phyloP scores from a whole-genome alignment of 768 basidiomycete genomes.

The Mycena kentingensis region DNA sequence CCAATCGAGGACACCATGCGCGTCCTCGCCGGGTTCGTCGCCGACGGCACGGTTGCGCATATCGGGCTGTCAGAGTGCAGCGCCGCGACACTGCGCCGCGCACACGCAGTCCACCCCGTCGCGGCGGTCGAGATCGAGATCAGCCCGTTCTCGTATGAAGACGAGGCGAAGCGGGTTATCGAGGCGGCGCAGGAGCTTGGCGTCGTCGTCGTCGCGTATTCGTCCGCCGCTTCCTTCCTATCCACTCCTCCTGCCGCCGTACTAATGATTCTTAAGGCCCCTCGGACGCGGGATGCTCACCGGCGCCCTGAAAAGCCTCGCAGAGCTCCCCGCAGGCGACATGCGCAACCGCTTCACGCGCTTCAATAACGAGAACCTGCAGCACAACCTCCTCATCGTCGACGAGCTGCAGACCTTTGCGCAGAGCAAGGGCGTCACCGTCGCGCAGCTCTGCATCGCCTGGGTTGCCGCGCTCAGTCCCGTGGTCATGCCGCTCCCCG shows the following conservation, averaged over 20 bases:
- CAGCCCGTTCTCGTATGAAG: slow-evolving; percentile 61
- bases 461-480: slow-evolving; percentile 44
- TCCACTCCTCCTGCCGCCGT: slow-evolving; percentile 9
- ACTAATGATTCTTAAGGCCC: slow-evolving; percentile 36
- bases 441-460: slow-evolving; percentile 45
- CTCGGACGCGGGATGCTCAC: slow-evolving; percentile 57
- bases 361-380: slow-evolving; percentile 49
- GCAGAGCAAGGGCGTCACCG: slow-evolving; percentile 42
- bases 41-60: slow-evolving; percentile 60
- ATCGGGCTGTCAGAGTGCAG: slow-evolving; percentile 62
- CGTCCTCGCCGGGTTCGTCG: slow-evolving; percentile 45
- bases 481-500: slow-evolving; percentile 54
- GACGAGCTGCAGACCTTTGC: slow-evolving; percentile 44
- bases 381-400: slow-evolving; percentile 47
- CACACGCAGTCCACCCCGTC: slow-evolving; percentile 44
- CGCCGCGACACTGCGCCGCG: slow-evolving; percentile 48
- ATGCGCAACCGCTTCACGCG: slow-evolving; percentile 40
- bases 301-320: slow-evolving; percentile 44
- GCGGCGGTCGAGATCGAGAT: slow-evolving; percentile 68
- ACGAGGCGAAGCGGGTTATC: slow-evolving; percentile 56
- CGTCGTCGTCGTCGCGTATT: slow-evolving; percentile 62
- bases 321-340: slow-evolving; percentile 45
- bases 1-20: slow-evolving; percentile 49
- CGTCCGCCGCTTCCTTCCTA: slow-evolving; percentile 33
- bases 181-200: slow-evolving; percentile 56